Evolutionary conservation across 78 protist genomes (phyloP).

Genomic region (Dictyostelium brefeldianum): DNA sequence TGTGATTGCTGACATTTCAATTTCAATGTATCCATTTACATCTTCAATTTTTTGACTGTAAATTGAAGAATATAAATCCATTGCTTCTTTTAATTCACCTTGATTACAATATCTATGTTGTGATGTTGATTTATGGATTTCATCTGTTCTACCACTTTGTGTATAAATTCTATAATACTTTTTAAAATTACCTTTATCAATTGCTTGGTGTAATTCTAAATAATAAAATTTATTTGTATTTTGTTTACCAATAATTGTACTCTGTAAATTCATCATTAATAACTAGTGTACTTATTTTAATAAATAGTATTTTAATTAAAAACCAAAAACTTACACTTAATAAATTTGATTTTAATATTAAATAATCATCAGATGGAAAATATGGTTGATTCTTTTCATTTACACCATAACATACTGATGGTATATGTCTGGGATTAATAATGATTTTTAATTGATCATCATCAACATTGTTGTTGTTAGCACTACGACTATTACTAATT

Average conservation of each 20-base stretch:
- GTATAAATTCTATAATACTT: constrained; percentile 33
- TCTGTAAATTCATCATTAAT: neutral
- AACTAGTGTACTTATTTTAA: no score
- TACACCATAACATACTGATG: neutral
- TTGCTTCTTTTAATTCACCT: neutral
- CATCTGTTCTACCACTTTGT: constrained; percentile 28
- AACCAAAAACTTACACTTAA: neutral
- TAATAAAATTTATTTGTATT: constrained; percentile 31
- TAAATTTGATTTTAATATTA: neutral
- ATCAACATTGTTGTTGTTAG: neutral
- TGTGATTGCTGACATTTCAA: neutral
- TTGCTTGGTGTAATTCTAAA: constrained; percentile 22
- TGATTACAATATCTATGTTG: constrained; percentile 11
- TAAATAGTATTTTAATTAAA: neutral
- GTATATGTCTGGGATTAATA: constrained; percentile 14
- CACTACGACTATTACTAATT: no score
- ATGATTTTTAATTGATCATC: constrained; percentile 7
- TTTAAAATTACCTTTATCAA: neutral
- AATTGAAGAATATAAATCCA: constrained; percentile 12
- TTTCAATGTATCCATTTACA: neutral
- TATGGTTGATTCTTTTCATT: constrained; percentile 7
- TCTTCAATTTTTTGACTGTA: constrained; percentile 29
- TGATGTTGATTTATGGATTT: neutral
- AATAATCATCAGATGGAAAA: constrained; percentile 26
- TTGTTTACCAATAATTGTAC: constrained; percentile 3